Evolutionary conservation across 305 asterid species (phyloP), one percentile per base, ranked within the genome.

Genomic region (Fraxinus dipetala): DNA sequence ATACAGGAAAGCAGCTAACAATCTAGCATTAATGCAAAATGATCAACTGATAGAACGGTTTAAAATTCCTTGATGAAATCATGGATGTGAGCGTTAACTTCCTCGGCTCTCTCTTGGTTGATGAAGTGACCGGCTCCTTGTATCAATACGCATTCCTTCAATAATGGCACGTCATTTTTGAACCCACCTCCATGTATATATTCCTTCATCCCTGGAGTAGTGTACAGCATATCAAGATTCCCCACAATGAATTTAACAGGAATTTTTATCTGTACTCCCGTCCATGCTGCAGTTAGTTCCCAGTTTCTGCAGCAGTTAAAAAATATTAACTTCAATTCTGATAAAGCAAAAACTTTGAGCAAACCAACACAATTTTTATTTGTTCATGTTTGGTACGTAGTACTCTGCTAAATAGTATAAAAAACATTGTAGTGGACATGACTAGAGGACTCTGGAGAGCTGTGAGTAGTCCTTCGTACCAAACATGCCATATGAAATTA

Each of bases 221-320:
- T 92, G 82, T 95, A 95, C 80, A 90, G 88, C 94, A 92, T 85
- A 35, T 95, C 98, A 51, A 86, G 4, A 56, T 92, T 96, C 22
- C 98, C 98, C 0, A 89, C 95, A 0, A 95, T 72, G 40, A 87
- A 92, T 43, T 91, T 93, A 54, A 91, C 98, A 0, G 98, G 93
- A 0, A 95, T 93, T 28, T 10, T 84, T 85, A 95, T 91, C 78
- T 88, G 89, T 7, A 84, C 92, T 5, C 93, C 95, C 1, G 90
- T 86, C 98, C 96, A 95, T 1, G 95, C 83, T 0, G 92, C 91
- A 0, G 91, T 92, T 59, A 93, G 79, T 88, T 95, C 98, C 98
- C 98, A 93, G 32, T 88, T 95, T 87, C 98, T 94, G 69, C 85
- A 10, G 3, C 20, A 30, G 14, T 14, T 11, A 35, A 30, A 72